phyloP scores from a whole-genome alignment of 2,329 filamentous ascomycete species.

The Mariannaea sp. region DNA sequence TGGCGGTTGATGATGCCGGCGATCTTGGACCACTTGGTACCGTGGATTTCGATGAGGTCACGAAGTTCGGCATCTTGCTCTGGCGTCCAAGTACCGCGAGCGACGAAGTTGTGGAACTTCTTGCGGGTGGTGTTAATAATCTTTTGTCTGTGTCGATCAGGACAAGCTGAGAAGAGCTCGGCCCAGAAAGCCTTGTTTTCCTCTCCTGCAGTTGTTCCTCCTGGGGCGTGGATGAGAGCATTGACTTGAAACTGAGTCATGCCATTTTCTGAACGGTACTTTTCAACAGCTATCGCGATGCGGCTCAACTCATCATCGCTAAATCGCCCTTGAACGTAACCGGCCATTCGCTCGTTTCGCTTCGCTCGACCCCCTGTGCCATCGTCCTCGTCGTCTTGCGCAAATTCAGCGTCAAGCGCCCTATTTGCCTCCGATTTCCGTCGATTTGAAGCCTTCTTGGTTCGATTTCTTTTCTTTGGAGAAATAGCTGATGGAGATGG shows the following conservation, averaged over 20 bases:
- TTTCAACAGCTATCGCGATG: constrained; percentile 49
- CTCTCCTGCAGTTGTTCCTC: constrained; percentile 44
- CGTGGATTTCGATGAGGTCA: constrained; percentile 43
- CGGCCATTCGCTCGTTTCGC: constrained; percentile 34
- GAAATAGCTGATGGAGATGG: constrained; percentile 43
- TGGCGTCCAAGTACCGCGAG: constrained; percentile 51
- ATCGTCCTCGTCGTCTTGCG: constrained; percentile 31
- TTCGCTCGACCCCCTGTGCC: constrained; percentile 20
- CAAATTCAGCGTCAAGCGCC: constrained; percentile 26
- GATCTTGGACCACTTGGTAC: constrained; percentile 65
- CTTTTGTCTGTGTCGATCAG: constrained; percentile 57
- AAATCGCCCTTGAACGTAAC: constrained; percentile 49
- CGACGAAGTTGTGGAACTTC: constrained; percentile 68
- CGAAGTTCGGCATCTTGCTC: constrained; percentile 46
- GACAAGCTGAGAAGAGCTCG: constrained; percentile 52
- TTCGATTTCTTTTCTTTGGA: constrained; percentile 39
- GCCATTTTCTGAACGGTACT: constrained; percentile 49
- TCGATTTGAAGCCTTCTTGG: constrained; percentile 39
- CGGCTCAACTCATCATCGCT: constrained; percentile 49
- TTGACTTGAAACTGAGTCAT: constrained; percentile 55
- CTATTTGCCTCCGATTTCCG: constrained; percentile 26
- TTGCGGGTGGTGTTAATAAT: constrained; percentile 63
- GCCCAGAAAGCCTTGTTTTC: constrained; percentile 55
- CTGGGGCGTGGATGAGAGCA: constrained; percentile 46
- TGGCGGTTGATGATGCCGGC: constrained; percentile 66